Evolutionary conservation across 2,329 filamentous ascomycete genomes (phyloP), one percentile per base, ranked within the genome.

Genomic region (Aureobasidium sp.): DNA sequence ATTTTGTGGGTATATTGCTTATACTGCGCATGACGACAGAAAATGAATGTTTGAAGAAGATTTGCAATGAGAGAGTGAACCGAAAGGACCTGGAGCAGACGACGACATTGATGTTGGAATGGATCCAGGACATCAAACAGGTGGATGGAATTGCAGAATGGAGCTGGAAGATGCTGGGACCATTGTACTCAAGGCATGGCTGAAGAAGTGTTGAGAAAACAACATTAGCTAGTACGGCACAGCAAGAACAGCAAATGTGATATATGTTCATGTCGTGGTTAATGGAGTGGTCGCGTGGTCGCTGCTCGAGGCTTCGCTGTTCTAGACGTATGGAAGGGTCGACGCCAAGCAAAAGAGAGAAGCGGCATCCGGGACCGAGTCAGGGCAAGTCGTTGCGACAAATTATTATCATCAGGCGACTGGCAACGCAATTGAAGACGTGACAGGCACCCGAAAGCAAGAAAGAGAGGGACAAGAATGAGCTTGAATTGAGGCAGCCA

Each of bases 1-100:
- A 84, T 64, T 77, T 87, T 46, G 76, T 87, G 48, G 81, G 81
- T 3, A 80, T 85, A 27, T 73, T 87, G 27, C 67, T 87, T 50
- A 74, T 87, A 20, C 68, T 87, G 39, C 80, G 83, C 47, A 74
- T 86, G 65, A 81, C 80, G 13, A 76, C 75, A 20, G 79, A 81
- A 62, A 79, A 82, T 48, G 76, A 77, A 1, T 78, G 82, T 62
- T 68, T 87, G 42, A 67, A 72, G 27, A 72, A 76, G 26, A 82
- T 86, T 62, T 76, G 81, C 44, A 73, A 75, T 15, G 76, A 78
- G 15, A 69, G 82, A 41, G 83, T 85, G 64, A 69, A 73, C 47
- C 65, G 63, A 15, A 68, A 68, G 15, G 82, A 84, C 62, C 69
- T 79, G 17, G 78, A 83, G 51, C 72, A 79, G 66, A 84, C 81